These are phyloP conservation scores for Cryptococcus amylolentus DNA, from an alignment of 1,284 basidiomycete genomes.

Conservation along the genomic window DNA sequence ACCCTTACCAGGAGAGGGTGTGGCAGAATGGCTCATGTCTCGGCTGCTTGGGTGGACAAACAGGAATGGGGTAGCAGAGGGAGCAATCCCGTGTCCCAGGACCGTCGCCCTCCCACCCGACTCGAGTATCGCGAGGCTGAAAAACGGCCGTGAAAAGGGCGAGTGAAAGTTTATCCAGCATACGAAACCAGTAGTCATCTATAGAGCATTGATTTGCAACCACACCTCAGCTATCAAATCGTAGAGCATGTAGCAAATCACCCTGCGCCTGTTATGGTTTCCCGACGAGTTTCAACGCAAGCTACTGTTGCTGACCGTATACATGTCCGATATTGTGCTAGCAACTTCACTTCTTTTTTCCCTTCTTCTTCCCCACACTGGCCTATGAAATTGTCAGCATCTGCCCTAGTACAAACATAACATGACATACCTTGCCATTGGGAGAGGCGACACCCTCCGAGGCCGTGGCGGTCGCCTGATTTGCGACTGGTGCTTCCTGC, in stretches of 20 bases:
- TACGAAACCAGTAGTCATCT: too few relatives aligned
- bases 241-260: too few relatives aligned
- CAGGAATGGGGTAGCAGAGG: conserved; percentile 13
- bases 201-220: too few relatives aligned
- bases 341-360: background rate
- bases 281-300: too few relatives aligned
- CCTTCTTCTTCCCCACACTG: background rate
- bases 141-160: background rate
- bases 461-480: background rate
- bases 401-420: background rate
- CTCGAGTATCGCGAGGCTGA: conserved; percentile 8
- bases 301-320: too few relatives aligned
- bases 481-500: background rate
- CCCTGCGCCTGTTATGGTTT: too few relatives aligned
- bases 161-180: background rate
- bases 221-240: too few relatives aligned
- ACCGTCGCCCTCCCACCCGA: conserved; percentile 12
- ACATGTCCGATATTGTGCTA: too few relatives aligned
- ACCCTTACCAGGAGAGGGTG: conserved; percentile 49
- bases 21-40: conserved; percentile 44
- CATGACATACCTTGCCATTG: background rate
- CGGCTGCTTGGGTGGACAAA: conserved; percentile 38
- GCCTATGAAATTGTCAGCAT: background rate
- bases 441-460: background rate
- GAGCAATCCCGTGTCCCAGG: conserved; percentile 24